Evolutionary conservation across 1,139 yeast genomes (phyloP), one percentile per base, ranked within the genome.

Genomic region (Keqinozyma sinolaborantium): DNA sequence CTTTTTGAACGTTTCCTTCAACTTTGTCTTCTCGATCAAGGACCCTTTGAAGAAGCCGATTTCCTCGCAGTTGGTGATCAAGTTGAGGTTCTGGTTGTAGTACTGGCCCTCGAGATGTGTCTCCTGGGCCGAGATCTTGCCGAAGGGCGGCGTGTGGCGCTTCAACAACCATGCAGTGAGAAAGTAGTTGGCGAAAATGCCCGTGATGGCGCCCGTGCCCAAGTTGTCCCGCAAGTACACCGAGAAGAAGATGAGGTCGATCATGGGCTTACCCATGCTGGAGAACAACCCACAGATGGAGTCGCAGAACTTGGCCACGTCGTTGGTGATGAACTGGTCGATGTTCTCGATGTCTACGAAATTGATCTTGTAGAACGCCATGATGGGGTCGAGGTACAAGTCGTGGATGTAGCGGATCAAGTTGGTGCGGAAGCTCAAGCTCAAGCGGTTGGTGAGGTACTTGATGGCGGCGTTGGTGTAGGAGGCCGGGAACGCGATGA

Each of bases 31-130:
- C 58, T 90, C 97, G 40, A 87, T 75, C n/a, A 71, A 65, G 0
- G 94, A 82, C 19, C 97, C 97, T 51, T 88, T 90, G 53, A 88
- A 90, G 53, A 90, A 90, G 0, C 96, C 95, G 49, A 90, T 87
- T 55, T 90, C 97, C 60, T 90, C 97, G 47, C 90, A 83, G 51
- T 90, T 90, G 35, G 85, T 82, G 52, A 87, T 87, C 51, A 90
- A 70, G 50, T 86, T 84, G 46, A 88, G 67, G 50, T 90, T 95
- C 42, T 86, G 85, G 47, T 85, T 88, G 52, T 90, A 84, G 54
- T 86, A 90, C 38, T 83, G 83, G 35, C 97, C 96, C 58, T 90
- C 97, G 23, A 90, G 73, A 29, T 76, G 77, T 4, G 95, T 84
- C 55, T 79, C 83, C 28, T 67, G 64, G 25, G 92, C 77, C 13